phyloP scores from a whole-genome alignment of 2,329 filamentous ascomycete genomes.

The Fusarium guadeloupense region DNA sequence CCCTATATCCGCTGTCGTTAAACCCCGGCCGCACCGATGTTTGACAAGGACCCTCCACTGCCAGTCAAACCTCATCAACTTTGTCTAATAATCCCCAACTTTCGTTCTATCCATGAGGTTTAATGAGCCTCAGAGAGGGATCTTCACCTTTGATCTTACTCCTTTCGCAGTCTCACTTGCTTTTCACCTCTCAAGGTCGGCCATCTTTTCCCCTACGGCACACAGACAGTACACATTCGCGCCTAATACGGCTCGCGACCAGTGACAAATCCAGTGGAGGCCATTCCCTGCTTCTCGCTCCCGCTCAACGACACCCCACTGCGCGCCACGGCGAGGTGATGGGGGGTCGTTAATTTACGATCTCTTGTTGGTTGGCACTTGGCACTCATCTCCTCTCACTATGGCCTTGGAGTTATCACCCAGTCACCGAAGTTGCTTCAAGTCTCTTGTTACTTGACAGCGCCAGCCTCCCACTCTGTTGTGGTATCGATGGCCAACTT shows the following conservation, averaged over 20 bases:
- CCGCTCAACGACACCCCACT: constrained; percentile 7
- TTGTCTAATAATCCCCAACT: constrained; percentile 24
- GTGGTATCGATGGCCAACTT: neutral
- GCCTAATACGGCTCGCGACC: neutral
- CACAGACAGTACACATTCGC: neutral
- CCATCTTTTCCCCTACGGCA: neutral
- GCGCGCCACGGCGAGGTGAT: constrained; percentile 18
- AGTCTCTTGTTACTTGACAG: neutral
- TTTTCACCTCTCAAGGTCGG: neutral
- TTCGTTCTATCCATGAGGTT: neutral
- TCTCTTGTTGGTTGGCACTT: constrained; percentile 19
- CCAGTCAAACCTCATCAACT: constrained; percentile 6
- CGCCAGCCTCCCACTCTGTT: neutral
- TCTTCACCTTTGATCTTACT: neutral
- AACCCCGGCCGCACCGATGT: constrained; percentile 23
- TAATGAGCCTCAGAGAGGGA: neutral
- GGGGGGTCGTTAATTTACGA: constrained; percentile 16
- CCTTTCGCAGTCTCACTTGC: neutral
- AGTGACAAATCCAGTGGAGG: constrained; percentile 1
- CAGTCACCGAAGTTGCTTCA: neutral
- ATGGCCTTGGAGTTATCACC: constrained; percentile 12
- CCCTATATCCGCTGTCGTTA: constrained; percentile 22
- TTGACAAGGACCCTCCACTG: constrained; percentile 29
- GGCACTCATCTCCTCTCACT: constrained; percentile 9
- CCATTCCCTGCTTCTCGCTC: constrained; percentile 1